Evolutionary conservation across 257 asterid genomes (phyloP).

Genomic region (Nicotiana tomentosiformis): DNA sequence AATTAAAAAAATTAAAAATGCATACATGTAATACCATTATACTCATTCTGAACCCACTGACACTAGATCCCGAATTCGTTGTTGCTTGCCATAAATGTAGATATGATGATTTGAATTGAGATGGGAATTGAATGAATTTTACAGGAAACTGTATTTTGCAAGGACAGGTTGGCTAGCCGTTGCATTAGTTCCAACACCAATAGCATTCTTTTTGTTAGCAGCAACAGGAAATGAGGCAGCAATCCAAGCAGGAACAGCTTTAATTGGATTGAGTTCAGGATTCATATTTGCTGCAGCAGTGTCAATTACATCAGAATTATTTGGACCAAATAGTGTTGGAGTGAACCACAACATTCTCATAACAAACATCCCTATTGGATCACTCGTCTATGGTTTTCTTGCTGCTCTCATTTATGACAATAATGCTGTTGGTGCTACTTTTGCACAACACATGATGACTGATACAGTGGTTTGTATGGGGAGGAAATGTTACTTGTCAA

Average conservation of each 20-base stretch:
- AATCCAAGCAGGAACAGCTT: constrained; percentile 60
- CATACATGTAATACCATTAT: neutral
- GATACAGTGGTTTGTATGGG: constrained; percentile 75
- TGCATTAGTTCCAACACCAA: constrained; percentile 65
- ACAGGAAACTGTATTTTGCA: constrained; percentile 68
- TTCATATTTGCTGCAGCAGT: constrained; percentile 89
- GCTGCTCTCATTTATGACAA: constrained; percentile 69
- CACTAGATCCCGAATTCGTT: neutral
- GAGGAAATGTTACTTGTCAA: constrained; percentile 53
- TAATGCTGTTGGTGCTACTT: constrained; percentile 19
- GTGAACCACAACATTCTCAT: constrained; percentile 91
- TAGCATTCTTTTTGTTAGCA: constrained; percentile 52
- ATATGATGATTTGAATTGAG: neutral
- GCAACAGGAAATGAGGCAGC: constrained; percentile 40
- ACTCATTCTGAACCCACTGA: neutral
- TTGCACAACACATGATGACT: constrained; percentile 4
- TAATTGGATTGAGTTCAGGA: constrained; percentile 89
- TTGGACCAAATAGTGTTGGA: constrained; percentile 69
- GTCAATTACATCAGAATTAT: constrained; percentile 84
- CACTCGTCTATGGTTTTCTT: constrained; percentile 67
- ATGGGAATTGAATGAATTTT: neutral
- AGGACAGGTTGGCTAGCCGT: constrained; percentile 87
- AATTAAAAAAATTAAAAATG: neutral
- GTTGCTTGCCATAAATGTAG: neutral
- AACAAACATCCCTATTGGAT: constrained; percentile 82